Evolutionary conservation across 2,329 filamentous ascomycete genomes (phyloP), one percentile per base, ranked within the genome.

Genomic region (Cladosporium halotolerans): DNA sequence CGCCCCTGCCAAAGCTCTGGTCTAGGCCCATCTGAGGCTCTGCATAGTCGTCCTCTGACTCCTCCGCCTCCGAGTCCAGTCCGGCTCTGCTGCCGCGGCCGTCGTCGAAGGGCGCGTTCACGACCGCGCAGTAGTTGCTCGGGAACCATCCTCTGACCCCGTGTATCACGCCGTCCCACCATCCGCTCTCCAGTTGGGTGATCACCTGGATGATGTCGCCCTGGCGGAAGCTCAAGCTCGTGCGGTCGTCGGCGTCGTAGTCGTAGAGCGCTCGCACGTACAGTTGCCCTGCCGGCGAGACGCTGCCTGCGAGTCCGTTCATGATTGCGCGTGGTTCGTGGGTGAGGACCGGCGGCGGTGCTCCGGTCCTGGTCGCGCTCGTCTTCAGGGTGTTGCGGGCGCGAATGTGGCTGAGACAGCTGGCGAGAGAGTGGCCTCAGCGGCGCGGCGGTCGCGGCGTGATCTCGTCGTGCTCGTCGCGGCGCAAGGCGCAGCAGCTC

Each of bases 91-190:
- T 75, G 11, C 79, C 74, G 51, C 88, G 84, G 40, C 81, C 79
- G 40, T 86, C 76, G 58, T 95, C 88, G 62, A 89, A 86, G 47
- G 86, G 80, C 62, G 83, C 84, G 55, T 83, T 81, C 63, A 97
- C 86, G 58, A 93, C 83, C 60, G 89, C 85, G 75, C 93, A 97
- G 74, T 99, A 99, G 72, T 99, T 99, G 78, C 92, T 97, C 36
- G 93, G 93, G 70, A 99, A 99, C 93, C 93, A 99, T 69, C 93
- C 93, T 68, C 93, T 85, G 62, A 96, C 88, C 55, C 91, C 89
- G 66, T 96, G 93, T 69, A 99, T 96, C 53, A 99, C 89, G 45
- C 93, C 93, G 74, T 99, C 93, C 93, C 93, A 99, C 93, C 93
- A 99, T 53, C 93, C 93, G 66, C 91, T 97, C 72, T 99, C 93